These are phyloP conservation scores for Solioccasus polychromus DNA, from an alignment of 768 basidiomycete genomes.

Conservation along the genomic window DNA sequence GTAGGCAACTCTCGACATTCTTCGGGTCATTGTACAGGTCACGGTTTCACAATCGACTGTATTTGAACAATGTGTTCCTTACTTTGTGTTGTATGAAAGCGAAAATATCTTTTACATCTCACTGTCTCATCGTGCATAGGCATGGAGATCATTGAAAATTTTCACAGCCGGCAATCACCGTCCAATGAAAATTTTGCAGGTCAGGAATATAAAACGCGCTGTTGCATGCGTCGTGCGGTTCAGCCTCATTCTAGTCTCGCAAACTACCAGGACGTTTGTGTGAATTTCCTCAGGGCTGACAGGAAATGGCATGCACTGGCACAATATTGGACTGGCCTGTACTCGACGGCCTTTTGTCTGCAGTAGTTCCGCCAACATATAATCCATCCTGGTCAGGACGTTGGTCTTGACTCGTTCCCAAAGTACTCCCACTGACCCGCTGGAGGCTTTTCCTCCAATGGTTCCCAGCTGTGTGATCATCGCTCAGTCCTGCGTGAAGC, in stretches of 20 bases:
- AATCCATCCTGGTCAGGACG: slow-evolving; percentile 28
- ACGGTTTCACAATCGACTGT: slow-evolving; percentile 8
- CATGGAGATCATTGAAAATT: too few species aligned
- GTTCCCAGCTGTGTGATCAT: slow-evolving; percentile 69
- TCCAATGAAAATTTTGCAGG: not conserved
- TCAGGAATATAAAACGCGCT: not conserved
- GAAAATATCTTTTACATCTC: slow-evolving; percentile 6
- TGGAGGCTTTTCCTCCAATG: slow-evolving; percentile 76
- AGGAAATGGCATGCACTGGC: slow-evolving; percentile 2
- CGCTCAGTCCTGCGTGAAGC: slow-evolving; percentile 3
- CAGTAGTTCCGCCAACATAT: slow-evolving; percentile 9
- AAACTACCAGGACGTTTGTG: slow-evolving; percentile 15
- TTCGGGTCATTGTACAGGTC: slow-evolving; percentile 10
- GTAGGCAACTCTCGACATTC: slow-evolving; percentile 24
- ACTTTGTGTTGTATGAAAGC: slow-evolving; percentile 14
- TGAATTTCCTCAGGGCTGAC: slow-evolving; percentile 31
- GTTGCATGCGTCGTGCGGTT: not conserved
- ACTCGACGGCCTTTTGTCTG: not conserved
- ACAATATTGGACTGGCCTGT: not conserved
- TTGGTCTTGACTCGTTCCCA: slow-evolving; percentile 49
- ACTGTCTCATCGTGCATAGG: slow-evolving; percentile 13
- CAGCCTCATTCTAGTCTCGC: slow-evolving; percentile 23
- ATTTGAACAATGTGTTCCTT: slow-evolving; percentile 10
- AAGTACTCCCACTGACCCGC: slow-evolving; percentile 88
- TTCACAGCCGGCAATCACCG: not conserved